Evolutionary conservation across 768 basidiomycete genomes (phyloP).

Genomic region (Pilatotrama ljubarskyi): DNA sequence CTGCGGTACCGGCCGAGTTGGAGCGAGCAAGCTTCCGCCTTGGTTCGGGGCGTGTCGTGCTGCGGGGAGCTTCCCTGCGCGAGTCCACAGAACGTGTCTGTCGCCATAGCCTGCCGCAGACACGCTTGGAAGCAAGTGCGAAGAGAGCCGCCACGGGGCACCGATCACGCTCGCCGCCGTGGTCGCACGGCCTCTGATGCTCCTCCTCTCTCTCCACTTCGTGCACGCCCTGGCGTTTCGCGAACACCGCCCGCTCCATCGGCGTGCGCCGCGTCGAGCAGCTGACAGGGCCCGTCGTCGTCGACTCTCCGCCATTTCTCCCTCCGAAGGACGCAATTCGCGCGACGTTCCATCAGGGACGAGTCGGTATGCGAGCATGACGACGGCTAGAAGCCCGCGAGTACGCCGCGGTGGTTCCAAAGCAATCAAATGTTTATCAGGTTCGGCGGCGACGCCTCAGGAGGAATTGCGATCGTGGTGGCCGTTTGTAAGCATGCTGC

Average conservation of each 20-base stretch:
- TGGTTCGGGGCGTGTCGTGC: background rate
- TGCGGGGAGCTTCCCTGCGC: background rate
- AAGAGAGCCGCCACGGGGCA: background rate
- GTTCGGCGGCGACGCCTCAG: constrained; percentile 7
- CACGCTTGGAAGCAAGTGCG: constrained; percentile 5
- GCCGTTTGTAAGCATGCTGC: constrained; percentile 1
- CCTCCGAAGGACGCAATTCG: too few species aligned
- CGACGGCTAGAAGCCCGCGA: constrained; percentile 1
- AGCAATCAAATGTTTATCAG: constrained; percentile 1
- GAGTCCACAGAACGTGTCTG: background rate
- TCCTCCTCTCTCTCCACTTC: constrained; percentile 16
- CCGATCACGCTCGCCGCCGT: background rate
- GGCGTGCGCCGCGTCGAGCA: background rate
- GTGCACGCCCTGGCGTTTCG: background rate
- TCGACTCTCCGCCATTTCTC: background rate
- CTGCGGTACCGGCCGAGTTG: background rate
- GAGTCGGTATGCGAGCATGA: background rate
- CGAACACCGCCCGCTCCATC: constrained; percentile 11
- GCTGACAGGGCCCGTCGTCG: background rate
- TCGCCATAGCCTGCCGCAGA: background rate
- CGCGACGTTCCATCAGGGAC: too few species aligned
- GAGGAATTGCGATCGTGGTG: background rate
- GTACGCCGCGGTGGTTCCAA: background rate
- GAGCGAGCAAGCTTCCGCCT: background rate
- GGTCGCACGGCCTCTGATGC: constrained; percentile 16